Conservation (phyloP, 495 filamentous ascomycete species). For the Lophiotrema nucula region DNA sequence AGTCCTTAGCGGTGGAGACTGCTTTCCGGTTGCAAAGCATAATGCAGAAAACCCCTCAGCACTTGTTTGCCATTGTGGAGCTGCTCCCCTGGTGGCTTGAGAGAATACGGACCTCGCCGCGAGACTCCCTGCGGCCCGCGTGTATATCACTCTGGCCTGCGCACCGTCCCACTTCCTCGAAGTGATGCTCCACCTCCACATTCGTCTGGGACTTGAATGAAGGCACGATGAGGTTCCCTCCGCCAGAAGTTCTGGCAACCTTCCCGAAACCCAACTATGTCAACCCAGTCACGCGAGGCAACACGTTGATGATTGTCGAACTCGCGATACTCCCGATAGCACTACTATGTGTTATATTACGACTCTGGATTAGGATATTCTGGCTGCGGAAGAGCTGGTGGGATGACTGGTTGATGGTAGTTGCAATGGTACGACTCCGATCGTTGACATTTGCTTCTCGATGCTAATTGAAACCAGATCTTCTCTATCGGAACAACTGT, state of each 20-base stretch:
- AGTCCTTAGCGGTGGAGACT: not conserved
- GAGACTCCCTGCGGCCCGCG: not conserved
- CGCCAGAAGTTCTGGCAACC: conserved; percentile 17
- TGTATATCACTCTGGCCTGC: not conserved
- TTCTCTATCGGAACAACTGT: conserved; percentile 29
- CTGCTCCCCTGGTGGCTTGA: not conserved
- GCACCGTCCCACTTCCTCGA: not conserved
- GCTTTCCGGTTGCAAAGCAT: not conserved
- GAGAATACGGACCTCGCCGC: conserved; percentile 1
- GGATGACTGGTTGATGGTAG: conserved; percentile 34
- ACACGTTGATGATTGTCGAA: conserved; percentile 30
- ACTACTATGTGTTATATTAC: conserved; percentile 21
- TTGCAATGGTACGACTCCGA: conserved; percentile 19
- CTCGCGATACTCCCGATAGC: conserved; percentile 27
- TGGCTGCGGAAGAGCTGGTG: conserved; percentile 29
- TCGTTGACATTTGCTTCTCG: not conserved
- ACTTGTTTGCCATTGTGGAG: conserved; percentile 13
- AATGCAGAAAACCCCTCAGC: not conserved
- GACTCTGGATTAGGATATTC: conserved; percentile 29
- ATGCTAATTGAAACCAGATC: conserved; percentile 12
- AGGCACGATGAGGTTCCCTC: conserved; percentile 28
- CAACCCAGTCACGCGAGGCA: conserved; percentile 30
- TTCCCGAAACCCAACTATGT: conserved; percentile 33
- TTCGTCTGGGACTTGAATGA: conserved; percentile 6
- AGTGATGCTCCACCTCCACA: conserved; percentile 13